Percentiles rank a stretch among this genome's conserved stretches.
These are phyloP conservation scores for Ascochyta viciae-villosae DNA, from an alignment of 2,329 filamentous ascomycete species.

Conservation along the genomic window DNA sequence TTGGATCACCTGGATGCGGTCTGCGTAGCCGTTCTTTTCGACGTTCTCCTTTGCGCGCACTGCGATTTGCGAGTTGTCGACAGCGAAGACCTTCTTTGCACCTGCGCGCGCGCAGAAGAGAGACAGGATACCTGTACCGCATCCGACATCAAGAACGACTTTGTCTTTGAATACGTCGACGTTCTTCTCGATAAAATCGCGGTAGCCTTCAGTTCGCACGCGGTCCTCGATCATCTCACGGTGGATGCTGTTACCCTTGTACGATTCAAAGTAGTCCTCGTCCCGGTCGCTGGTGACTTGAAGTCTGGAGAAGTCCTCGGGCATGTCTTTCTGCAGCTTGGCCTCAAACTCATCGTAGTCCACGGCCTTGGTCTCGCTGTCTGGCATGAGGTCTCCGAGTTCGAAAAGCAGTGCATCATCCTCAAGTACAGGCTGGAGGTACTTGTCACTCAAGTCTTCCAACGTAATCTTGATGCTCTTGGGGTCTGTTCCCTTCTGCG, in stretches of 20 bases:
- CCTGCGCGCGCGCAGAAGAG: conserved; percentile 95
- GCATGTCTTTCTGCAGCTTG: conserved; percentile 51
- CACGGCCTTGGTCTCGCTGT: conserved; percentile 33
- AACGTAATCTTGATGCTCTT: conserved; percentile 64
- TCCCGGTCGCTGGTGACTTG: conserved; percentile 56
- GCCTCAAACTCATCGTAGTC: conserved; percentile 48
- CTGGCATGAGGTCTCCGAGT: conserved; percentile 74
- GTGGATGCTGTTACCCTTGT: conserved; percentile 77
- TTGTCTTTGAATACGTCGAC: conserved; percentile 87
- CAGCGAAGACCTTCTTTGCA: conserved; percentile 83
- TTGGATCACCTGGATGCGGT: conserved; percentile 78
- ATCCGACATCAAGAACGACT: conserved; percentile 89
- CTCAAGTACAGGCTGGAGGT: conserved; percentile 82
- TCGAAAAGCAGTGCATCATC: conserved; percentile 90
- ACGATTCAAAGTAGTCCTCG: conserved; percentile 69
- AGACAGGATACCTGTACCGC: conserved; percentile 80
- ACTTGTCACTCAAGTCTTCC: conserved; percentile 74
- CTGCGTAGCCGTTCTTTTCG: conserved; percentile 77
- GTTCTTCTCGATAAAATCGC: conserved; percentile 93
- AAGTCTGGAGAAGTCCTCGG: conserved; percentile 39
- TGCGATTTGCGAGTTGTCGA: conserved; percentile 92
- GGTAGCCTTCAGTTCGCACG: conserved; percentile 87
- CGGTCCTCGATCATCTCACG: conserved; percentile 94
- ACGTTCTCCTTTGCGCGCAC: conserved; percentile 85
- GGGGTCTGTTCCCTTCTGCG: conserved; percentile 46